These are phyloP conservation scores for Scheffersomyces lignosus DNA, from an alignment of 805 yeast genomes.

Conservation along the genomic window DNA sequence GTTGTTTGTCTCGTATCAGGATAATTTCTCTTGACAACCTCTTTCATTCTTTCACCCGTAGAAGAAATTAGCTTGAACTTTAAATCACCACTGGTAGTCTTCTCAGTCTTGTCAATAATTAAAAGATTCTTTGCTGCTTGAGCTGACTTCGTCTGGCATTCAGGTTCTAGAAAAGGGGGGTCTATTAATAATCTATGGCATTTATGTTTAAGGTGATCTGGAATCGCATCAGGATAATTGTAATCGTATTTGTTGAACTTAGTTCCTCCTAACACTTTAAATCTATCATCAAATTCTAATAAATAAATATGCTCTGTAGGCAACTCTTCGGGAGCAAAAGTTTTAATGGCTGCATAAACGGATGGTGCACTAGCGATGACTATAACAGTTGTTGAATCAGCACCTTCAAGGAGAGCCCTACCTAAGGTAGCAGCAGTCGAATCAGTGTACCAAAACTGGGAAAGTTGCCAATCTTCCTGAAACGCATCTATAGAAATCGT, in stretches of 20 bases:
- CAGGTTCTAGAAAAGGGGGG: slow-evolving; percentile 83
- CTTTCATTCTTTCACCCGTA: slow-evolving; percentile 87
- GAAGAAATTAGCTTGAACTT: slow-evolving; percentile 63
- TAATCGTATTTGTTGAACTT: slow-evolving; percentile 77
- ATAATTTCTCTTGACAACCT: slow-evolving; percentile 58
- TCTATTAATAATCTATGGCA: slow-evolving; percentile 77
- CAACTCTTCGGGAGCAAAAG: slow-evolving; percentile 46
- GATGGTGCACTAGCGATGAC: slow-evolving; percentile 89
- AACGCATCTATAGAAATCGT: slow-evolving; percentile 64
- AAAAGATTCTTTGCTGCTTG: slow-evolving; percentile 58
- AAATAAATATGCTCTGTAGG: slow-evolving; percentile 74
- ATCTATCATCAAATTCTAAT: slow-evolving; percentile 78
- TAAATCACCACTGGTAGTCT: slow-evolving; percentile 39
- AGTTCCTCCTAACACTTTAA: slow-evolving; percentile 69
- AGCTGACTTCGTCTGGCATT: slow-evolving; percentile 71
- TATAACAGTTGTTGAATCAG: slow-evolving; percentile 67
- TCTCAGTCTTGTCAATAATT: slow-evolving; percentile 34
- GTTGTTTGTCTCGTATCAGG: slow-evolving; percentile 64
- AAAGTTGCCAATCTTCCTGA: slow-evolving; percentile 91
- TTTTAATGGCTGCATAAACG: slow-evolving; percentile 78
- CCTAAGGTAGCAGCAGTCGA: slow-evolving; percentile 69
- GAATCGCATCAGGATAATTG: slow-evolving; percentile 63
- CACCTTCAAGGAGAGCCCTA: slow-evolving; percentile 72
- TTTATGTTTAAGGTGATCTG: slow-evolving; percentile 54
- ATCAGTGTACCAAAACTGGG: slow-evolving; percentile 89